Evolutionary conservation across 345 rosid genomes (phyloP), one percentile per base, ranked within the genome.

Genomic region (Hibiscus trionum): DNA sequence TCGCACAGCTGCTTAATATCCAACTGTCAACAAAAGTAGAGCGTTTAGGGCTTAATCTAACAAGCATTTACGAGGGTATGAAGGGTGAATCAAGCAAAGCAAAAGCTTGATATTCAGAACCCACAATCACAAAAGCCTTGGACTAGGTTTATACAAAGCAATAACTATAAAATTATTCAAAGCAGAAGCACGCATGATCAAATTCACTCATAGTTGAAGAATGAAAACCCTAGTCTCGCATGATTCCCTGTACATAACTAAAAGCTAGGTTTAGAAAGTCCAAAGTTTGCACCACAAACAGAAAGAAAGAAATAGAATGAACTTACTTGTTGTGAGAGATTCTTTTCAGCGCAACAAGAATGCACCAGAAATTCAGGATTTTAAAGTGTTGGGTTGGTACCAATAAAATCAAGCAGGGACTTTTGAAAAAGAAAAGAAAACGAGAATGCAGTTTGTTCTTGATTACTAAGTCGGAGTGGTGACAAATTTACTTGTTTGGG

Each of bases 1-100:
- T 77, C 71, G 70, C 57, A 72, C 44, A 72, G 56, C 14, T 67
- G 21, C 21, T 67, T 56, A 66, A 24, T 37, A 19, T 27, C 59
- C 5, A 60, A 53, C 11, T 21, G 57, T 14, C n/a, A 5, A 15
- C 44, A 15, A 27, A 49, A 27, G 11, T 21, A 14, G 31, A 29
- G 46, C 35, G 61, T 27, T 59, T 9, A 12, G 3, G 7, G 42
- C 42, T 37, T 1, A 37, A 1, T 7, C 9, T 37, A 6, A 37
- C 9, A 37, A 37, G 1, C 55, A 49, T 49, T 49, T 49, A 53
- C 16, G 19, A 6, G 57, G 21, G 26, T 27, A 15, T 12, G 37
- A 27, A 27, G 37, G 12, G 64, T 29, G 64, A 52, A 60, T 11
- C 2, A n/a, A 42, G 52, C 69, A 65, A 19, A 24, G 5, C 47